Evolutionary conservation across 192 early-diverging fungal species (phyloP).

Genomic region (Neocallimastix lanati): DNA sequence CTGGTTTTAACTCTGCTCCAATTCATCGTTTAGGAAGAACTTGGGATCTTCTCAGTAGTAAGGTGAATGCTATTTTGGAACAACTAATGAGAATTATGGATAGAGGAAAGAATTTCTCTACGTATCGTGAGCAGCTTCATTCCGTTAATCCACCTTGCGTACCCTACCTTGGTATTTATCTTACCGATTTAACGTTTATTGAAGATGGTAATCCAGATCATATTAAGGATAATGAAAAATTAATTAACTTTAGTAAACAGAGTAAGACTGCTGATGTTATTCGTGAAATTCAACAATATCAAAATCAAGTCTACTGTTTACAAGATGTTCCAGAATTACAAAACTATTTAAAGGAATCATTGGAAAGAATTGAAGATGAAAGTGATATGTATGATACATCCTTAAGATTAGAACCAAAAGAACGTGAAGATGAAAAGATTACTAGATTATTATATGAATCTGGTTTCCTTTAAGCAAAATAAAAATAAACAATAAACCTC

Average conservation of each 20-base stretch:
- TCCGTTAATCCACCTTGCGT: slow-evolving; percentile 29
- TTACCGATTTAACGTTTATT: slow-evolving; percentile 63
- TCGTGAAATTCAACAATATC: slow-evolving; percentile 55
- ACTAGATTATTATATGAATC: slow-evolving; percentile 53
- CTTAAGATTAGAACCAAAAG: slow-evolving; percentile 57
- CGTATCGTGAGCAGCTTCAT: slow-evolving; percentile 1
- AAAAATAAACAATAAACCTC: no score
- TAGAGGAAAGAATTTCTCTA: slow-evolving; percentile 58
- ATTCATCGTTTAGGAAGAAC: slow-evolving; percentile 78
- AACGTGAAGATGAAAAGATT: slow-evolving; percentile 64
- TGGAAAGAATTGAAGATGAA: slow-evolving; percentile 50
- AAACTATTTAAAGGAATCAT: slow-evolving; percentile 32
- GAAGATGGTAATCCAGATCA: slow-evolving; percentile 38
- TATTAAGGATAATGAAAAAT: slow-evolving; percentile 17
- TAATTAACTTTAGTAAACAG: slow-evolving; percentile 76
- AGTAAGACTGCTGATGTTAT: slow-evolving; percentile 39
- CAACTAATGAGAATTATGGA: slow-evolving; percentile 56
- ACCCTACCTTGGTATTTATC: slow-evolving; percentile 60
- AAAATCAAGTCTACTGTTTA: slow-evolving; percentile 53
- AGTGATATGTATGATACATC: slow-evolving; percentile 60
- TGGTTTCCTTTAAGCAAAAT: slow-evolving; percentile 43
- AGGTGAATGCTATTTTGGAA: slow-evolving; percentile 31
- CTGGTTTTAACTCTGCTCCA: slow-evolving; percentile 71
- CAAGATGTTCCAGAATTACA: slow-evolving; percentile 67
- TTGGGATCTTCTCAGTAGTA: slow-evolving; percentile 48